Percentiles rank a stretch among this genome's conserved stretches.
These are phyloP conservation scores for Asterochloris sp. DNA, from an alignment of 139 green algal species.

Conservation along the genomic window DNA sequence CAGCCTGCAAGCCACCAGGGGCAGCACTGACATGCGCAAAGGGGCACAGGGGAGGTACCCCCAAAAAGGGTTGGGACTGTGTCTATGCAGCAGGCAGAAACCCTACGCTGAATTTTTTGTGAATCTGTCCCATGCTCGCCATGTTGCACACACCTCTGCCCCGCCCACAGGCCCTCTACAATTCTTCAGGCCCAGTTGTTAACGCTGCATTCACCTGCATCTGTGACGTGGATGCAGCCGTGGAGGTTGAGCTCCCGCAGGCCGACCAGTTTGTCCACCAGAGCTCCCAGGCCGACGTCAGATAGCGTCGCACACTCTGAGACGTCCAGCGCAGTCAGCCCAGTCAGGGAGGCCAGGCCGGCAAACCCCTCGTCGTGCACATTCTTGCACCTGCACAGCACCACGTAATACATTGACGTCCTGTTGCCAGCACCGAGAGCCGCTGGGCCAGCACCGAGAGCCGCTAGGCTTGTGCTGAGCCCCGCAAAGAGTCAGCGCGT, in stretches of 20 bases:
- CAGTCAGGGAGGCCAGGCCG: neutral
- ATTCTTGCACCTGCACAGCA: neutral
- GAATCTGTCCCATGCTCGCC: neutral
- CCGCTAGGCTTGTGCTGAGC: neutral
- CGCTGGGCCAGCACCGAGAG: neutral
- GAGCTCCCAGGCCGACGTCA: neutral
- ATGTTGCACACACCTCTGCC: neutral
- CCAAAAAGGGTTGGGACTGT: too few relatives aligned
- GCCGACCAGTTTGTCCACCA: neutral
- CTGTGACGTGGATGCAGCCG: conserved; percentile 11
- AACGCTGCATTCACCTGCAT: neutral
- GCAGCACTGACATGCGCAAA: neutral
- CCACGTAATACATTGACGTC: neutral
- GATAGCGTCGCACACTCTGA: neutral
- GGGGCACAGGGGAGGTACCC: neutral
- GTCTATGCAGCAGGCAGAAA: neutral
- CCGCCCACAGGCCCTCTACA: neutral
- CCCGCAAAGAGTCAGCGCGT: neutral
- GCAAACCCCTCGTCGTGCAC: neutral
- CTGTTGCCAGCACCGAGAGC: neutral
- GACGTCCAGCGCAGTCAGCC: conserved; percentile 6
- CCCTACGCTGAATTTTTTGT: neutral
- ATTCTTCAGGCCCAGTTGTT: neutral
- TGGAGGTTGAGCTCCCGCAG: neutral
- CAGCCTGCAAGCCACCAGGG: neutral